Conservation (phyloP, 805 yeast species). For the Pichia nanzhaoensis region DNA sequence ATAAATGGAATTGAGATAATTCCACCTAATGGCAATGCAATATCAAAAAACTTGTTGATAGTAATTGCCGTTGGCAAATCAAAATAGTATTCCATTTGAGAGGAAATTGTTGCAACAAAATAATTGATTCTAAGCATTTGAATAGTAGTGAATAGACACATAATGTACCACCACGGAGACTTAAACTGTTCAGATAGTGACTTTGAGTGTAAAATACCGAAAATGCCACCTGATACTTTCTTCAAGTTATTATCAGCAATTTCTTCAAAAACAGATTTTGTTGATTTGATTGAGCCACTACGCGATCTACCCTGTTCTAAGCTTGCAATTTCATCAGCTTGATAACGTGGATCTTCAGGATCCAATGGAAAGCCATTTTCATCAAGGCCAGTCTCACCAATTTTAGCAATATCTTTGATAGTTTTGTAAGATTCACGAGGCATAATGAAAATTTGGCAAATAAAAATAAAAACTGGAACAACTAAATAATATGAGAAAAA, state of each 20-base stretch:
- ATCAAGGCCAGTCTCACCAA: conserved; percentile 67
- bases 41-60: conserved; percentile 72
- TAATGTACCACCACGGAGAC: conserved; percentile 70
- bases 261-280: conserved; percentile 58
- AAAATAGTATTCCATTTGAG: conserved; percentile 74
- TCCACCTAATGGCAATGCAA: conserved; percentile 87
- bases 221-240: conserved; percentile 55
- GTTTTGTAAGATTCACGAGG: conserved; percentile 73
- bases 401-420: conserved; percentile 56
- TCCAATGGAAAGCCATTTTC: conserved; percentile 57
- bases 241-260: conserved; percentile 53
- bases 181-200: conserved; percentile 33
- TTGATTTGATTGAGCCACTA: conserved; percentile 32
- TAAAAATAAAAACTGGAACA: conserved; percentile 71
- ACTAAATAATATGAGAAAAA: conserved; percentile 64
- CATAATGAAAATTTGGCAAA: conserved; percentile 75
- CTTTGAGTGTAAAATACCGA: conserved; percentile 72
- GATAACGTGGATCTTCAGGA: conserved; percentile 35
- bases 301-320: conserved; percentile 23
- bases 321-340: conserved; percentile 14
- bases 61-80: conserved; percentile 44
- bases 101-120: conserved; percentile 80
- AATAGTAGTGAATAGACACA: conserved; percentile 73
- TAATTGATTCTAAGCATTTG: conserved; percentile 91
- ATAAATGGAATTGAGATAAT: conserved; percentile 79